Base-by-base conservation (phyloP, 1,139 yeast genomes). In the Debaryomyces robertsiae region DNA sequence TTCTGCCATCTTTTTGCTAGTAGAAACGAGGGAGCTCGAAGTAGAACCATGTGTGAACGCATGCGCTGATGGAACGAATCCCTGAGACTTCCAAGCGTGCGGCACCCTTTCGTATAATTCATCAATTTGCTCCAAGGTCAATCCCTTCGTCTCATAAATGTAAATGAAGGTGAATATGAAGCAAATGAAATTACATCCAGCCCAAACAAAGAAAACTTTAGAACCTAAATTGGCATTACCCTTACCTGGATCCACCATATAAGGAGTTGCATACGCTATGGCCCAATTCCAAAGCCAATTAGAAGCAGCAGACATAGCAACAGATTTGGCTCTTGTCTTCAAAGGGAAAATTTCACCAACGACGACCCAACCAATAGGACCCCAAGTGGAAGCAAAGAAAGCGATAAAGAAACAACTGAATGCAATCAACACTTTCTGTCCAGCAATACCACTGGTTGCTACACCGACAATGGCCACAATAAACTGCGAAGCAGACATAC, bases 221-320 rank as follows among this genome's bases (percentile, higher is more conserved):
- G 81, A 67, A 31, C 83, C 81, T 49, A 83, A 67, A 60, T 79
- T 68, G 11, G 84, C 81, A 9, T 83, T 77, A 50, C 84, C 86
- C 47, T 70, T 61, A 46, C 79, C 82, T 28, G 68, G 52, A 56
- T 81, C 84, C 46, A 81, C 84, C 70, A 82, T 60, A 60, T 79
- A 81, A 13, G 89, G 88, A 17, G 88, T 82, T 27, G 81, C 79
- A 58, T 72, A 80, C 11, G 86, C 87, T 61, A 83, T 79, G 29
- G 75, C 81, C 64, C 82, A 84, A 64, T 83, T 83, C 63, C 79
- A 81, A 50, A 82, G 62, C 91, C 90, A 84, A 64, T 84, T 83
- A 33, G 84, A 70, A 27, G 88, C 83, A 23, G 85, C 77, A 39
- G 84, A 75, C 39, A 82, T 55, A 23, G 89, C 80, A 48, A 83